Conservation (phyloP, 305 asterid species). For the Solanum hybrid region DNA sequence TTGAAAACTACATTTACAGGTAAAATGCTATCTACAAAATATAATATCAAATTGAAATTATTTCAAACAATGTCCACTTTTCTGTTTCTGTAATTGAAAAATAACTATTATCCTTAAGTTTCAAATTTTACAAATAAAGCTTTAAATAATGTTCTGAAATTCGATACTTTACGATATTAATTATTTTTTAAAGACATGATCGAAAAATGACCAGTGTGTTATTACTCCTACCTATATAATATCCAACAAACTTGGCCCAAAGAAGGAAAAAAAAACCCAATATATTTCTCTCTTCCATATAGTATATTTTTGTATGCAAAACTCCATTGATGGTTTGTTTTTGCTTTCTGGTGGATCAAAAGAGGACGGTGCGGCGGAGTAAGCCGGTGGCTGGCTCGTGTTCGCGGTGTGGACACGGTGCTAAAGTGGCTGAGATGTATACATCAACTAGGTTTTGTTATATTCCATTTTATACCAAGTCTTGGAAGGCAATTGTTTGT, state of each 20-base stretch:
- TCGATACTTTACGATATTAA: not conserved
- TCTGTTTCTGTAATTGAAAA: not conserved
- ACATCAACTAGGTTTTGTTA: conserved; percentile 69
- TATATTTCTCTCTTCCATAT: not conserved
- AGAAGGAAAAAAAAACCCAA: not conserved
- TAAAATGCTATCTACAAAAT: not conserved
- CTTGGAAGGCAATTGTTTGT: conserved; percentile 70
- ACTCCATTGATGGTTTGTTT: conserved; percentile 47
- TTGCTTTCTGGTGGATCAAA: conserved; percentile 75
- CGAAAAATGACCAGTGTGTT: not conserved
- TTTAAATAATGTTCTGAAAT: not conserved
- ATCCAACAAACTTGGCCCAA: not conserved
- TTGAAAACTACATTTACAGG: not conserved
- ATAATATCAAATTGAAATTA: not conserved
- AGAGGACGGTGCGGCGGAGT: conserved; percentile 37
- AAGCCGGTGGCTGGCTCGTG: conserved; percentile 77
- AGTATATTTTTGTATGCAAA: not conserved
- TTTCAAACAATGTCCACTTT: too few relatives aligned
- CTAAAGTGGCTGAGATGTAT: conserved; percentile 64
- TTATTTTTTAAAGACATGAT: not conserved
- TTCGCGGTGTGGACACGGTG: conserved; percentile 59
- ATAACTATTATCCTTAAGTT: not conserved
- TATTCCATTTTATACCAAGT: conserved; percentile 54
- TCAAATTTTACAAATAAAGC: not conserved
- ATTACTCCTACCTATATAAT: not conserved